Evolutionary conservation across 495 filamentous ascomycete genomes (phyloP).

Genomic region (Penicillium cosmopolitanum): DNA sequence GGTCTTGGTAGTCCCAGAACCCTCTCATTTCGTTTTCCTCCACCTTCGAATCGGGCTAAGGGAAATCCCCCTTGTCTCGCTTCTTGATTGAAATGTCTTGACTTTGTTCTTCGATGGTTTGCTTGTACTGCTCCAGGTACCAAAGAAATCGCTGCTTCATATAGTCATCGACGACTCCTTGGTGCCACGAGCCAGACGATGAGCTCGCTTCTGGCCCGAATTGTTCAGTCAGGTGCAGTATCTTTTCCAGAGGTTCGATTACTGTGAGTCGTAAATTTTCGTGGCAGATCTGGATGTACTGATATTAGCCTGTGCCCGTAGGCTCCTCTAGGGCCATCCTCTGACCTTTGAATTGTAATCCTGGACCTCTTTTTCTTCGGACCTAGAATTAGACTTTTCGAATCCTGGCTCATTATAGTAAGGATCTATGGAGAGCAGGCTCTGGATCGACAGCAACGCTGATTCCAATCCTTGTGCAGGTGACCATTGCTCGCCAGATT

Average conservation of each 20-base stretch:
- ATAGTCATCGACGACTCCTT: conserved; percentile 79
- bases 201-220: conserved; percentile 33
- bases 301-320: neutral
- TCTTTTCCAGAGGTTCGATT: conserved; percentile 80
- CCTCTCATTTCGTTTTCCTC: conserved; percentile 88
- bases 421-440: conserved; percentile 89
- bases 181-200: conserved; percentile 15
- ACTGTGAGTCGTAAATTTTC: conserved; percentile 88
- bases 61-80: conserved; percentile 71
- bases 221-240: conserved; percentile 42
- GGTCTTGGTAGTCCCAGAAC: conserved; percentile 77
- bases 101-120: conserved; percentile 1
- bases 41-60: conserved; percentile 83
- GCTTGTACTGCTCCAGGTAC: conserved; percentile 89
- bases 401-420: conserved; percentile 97
- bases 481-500: conserved; percentile 91
- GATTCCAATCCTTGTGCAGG: conserved; percentile 95
- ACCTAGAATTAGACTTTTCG: conserved; percentile 62
- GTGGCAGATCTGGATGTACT: conserved; percentile 73
- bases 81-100: conserved; percentile 64
- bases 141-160: conserved; percentile 93
- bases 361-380: conserved; percentile 68
- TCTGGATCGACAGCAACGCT: conserved; percentile 93
- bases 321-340: neutral
- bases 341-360: conserved; percentile 84